A percentile compares a stretch with the other conserved stretches of the same genome.
phyloP scores from a whole-genome alignment of 495 filamentous ascomycete species.

The Glutinoglossum americanum region DNA sequence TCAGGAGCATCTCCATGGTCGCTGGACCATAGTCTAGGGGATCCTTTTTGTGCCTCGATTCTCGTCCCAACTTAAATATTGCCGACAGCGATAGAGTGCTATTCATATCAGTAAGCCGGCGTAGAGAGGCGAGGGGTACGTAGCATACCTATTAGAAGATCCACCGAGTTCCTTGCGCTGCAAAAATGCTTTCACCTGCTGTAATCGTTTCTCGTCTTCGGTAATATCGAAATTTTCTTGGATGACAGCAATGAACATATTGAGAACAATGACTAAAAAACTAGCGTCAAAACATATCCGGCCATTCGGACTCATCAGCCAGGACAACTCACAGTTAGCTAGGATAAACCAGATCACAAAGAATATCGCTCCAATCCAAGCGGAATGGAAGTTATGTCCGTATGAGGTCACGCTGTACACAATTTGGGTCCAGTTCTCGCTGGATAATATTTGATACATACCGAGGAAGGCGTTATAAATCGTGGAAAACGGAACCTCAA shows the following conservation, averaged over 20 bases:
- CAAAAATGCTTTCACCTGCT: constrained; percentile 86
- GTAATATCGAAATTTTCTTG: constrained; percentile 99
- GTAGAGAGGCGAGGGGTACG: constrained; percentile 22
- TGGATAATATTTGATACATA: constrained; percentile 97
- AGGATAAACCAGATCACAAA: constrained; percentile 91
- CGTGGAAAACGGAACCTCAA: constrained; percentile 58
- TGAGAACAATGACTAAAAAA: constrained; percentile 60
- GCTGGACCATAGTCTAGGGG: constrained; percentile 74
- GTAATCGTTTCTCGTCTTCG: constrained; percentile 90
- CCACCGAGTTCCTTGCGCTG: constrained; percentile 71
- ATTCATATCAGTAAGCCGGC: neutral
- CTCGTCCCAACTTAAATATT: constrained; percentile 61
- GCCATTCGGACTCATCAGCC: neutral
- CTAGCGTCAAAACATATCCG: neutral
- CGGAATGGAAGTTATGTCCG: constrained; percentile 20
- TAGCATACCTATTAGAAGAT: constrained; percentile 13
- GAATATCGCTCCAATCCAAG: constrained; percentile 92
- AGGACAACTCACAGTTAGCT: constrained; percentile 34
- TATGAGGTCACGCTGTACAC: constrained; percentile 54
- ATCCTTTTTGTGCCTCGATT: constrained; percentile 41
- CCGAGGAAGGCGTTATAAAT: constrained; percentile 92
- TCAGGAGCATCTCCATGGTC: constrained; percentile 83
- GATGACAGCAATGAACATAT: constrained; percentile 99
- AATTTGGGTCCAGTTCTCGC: constrained; percentile 83
- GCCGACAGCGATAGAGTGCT: constrained; percentile 70